Percentiles rank a stretch among this genome's conserved stretches.
Conservation (phyloP, 441 rosid species). For the Adansonia madagascariensis region DNA sequence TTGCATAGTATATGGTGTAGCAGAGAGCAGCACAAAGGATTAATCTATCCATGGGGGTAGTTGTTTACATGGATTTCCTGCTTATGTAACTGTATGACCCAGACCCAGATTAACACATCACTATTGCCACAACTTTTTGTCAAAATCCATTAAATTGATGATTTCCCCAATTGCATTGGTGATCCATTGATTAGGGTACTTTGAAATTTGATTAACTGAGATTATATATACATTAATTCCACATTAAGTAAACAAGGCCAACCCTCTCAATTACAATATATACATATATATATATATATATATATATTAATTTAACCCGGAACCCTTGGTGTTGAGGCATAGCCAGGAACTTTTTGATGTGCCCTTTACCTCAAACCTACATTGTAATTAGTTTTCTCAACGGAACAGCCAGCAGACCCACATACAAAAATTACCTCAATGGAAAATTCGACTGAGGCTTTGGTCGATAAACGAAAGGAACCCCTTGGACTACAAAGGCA, state of each 20-base stretch:
- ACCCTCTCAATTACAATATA: too few relatives aligned
- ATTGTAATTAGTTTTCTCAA: not conserved
- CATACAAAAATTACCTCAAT: not conserved
- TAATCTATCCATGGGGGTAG: not conserved
- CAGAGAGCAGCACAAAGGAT: not conserved
- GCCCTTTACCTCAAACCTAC: not conserved
- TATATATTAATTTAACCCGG: not conserved
- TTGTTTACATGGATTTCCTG: not conserved
- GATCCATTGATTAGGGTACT: not conserved
- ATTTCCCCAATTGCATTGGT: not conserved
- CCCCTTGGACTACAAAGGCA: not conserved
- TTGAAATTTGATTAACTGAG: not conserved
- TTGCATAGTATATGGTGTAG: not conserved
- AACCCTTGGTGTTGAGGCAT: not conserved
- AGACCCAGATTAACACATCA: too few relatives aligned
- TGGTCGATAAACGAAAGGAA: not conserved
- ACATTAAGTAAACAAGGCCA: too few relatives aligned
- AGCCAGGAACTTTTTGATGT: not conserved
- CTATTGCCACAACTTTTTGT: not conserved
- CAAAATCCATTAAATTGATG: not conserved
- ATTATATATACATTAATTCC: too few relatives aligned
- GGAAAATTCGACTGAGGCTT: not conserved
- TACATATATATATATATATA: too few relatives aligned
- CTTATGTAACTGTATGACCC: not conserved
- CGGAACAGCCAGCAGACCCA: not conserved